Base-by-base conservation (phyloP, 352 stramenopile species). In the Globisporangium nunn region DNA sequence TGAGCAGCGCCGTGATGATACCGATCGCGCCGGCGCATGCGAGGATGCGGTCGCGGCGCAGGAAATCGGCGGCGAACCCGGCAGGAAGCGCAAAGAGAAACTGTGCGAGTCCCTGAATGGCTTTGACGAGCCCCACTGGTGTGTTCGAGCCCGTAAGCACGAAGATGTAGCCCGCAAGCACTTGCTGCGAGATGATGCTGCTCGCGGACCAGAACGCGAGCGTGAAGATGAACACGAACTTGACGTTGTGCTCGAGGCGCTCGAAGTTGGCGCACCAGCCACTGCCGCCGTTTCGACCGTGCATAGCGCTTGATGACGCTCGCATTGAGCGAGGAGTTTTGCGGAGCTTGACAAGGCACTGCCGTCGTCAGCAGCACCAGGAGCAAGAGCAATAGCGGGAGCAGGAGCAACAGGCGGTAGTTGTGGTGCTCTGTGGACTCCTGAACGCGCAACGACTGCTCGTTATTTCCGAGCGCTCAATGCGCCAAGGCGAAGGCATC, bases 221-320 rank as follows among this genome's bases (percentile, higher is more conserved):
- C 10, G 81, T 87, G 66, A 91, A 91, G 58, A 89, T 56, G 63
- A 86, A 80, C 30, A 78, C 64, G 44, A 81, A 79, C 70, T 81
- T 78, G 52, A 88, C 71, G 40, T 91, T 91, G 64, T 87, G 74
- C 56, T 88, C 78, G n/a, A 73, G 61, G 40, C 37, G 59, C 6
- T 29, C 44, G 15, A 60, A 31, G 28, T 45, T 30, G 11, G 29
- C 18, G 29, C 41, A 58, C 10, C 50, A 55, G 8, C 37, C 46
- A 15, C 12, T n/a, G 28, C 23, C n/a, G n/a, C 28, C 5, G 3
- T 8, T 17, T 28, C 15, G 15, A 15, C 29, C 30, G 14, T 8
- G 7, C 29, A 28, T 41, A 17, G 12, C 11, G 46, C 12, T 2
- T 12, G 6, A 3, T 7, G 23, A n/a, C 2, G 30, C n/a, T 14